Conservation (phyloP, 768 basidiomycete species). For the Imleria badia region DNA sequence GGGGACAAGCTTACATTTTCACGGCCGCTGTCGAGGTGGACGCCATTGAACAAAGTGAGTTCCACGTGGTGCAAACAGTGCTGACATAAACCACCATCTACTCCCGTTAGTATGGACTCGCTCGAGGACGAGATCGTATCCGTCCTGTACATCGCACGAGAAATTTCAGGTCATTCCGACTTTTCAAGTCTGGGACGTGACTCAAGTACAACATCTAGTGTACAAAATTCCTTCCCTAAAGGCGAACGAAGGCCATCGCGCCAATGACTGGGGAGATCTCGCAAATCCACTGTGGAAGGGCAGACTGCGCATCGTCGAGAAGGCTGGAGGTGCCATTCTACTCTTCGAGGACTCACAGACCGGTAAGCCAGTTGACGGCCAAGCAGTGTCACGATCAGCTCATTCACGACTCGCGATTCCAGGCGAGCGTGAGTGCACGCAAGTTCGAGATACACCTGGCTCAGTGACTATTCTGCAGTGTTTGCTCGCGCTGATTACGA, state of each 20-base stretch:
- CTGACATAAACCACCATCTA: conserved; percentile 26
- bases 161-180: conserved; percentile 72
- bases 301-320: conserved; percentile 81
- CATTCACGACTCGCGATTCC: background rate
- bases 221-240: conserved; percentile 90
- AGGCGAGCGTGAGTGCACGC: conserved; percentile 65
- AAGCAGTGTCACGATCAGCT: conserved; percentile 2
- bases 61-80: background rate
- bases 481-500: conserved; percentile 90
- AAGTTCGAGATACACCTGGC: conserved; percentile 7
- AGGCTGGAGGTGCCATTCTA: conserved; percentile 62
- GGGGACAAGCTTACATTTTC: conserved; percentile 31
- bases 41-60: conserved; percentile 16
- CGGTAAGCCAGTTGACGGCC: conserved; percentile 47
- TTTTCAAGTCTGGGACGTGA: conserved; percentile 12
- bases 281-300: conserved; percentile 88
- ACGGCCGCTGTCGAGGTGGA: conserved; percentile 23
- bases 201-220: conserved; percentile 48
- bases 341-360: conserved; percentile 79
- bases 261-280: conserved; percentile 91
- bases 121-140: conserved; percentile 84
- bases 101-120: conserved; percentile 43
- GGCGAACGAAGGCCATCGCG: conserved; percentile 86
- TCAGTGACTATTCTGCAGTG: conserved; percentile 44
- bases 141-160: conserved; percentile 84